phyloP scores from a whole-genome alignment of 176 grass and related monocot genomes.

The Melocanna baccifera region DNA sequence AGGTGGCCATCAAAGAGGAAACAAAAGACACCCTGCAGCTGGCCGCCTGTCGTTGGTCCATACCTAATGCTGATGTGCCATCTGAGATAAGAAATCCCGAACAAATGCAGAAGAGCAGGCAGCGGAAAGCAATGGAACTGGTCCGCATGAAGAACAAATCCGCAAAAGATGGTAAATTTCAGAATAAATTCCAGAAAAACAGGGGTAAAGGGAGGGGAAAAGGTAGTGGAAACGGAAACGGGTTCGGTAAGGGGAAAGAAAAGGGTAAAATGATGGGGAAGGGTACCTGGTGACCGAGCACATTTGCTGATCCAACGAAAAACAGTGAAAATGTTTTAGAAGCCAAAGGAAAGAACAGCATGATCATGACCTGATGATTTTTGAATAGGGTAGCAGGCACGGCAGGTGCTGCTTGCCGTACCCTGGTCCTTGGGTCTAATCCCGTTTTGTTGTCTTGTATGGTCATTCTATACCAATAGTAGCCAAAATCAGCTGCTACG shows the following conservation, averaged over 20 bases:
- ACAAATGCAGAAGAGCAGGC: constrained; percentile 77
- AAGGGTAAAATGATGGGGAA: constrained; percentile 44
- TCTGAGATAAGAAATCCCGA: constrained; percentile 72
- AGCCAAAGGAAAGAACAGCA: neutral
- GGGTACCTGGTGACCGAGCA: constrained; percentile 10
- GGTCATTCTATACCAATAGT: neutral
- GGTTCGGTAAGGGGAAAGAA: constrained; percentile 20
- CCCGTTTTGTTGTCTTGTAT: constrained; percentile 24
- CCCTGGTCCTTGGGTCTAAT: neutral
- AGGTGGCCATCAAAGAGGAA: constrained; percentile 65
- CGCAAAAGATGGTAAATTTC: constrained; percentile 28
- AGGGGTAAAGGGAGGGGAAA: neutral
- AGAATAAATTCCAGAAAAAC: constrained; percentile 28
- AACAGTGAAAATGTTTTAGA: neutral
- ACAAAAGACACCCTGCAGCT: constrained; percentile 33
- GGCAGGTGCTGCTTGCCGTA: neutral
- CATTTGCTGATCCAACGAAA: neutral
- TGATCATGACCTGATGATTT: neutral
- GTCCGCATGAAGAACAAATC: constrained; percentile 51
- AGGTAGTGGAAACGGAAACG: constrained; percentile 16
- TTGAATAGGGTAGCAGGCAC: neutral
- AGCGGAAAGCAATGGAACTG: constrained; percentile 57
- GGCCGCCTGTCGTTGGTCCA: constrained; percentile 25
- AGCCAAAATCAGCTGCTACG: neutral
- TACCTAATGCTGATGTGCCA: constrained; percentile 70